Percentiles rank a stretch among this genome's conserved stretches.
phyloP scores from a whole-genome alignment of 2,329 filamentous ascomycete species.

The Monosporascus sp. region DNA sequence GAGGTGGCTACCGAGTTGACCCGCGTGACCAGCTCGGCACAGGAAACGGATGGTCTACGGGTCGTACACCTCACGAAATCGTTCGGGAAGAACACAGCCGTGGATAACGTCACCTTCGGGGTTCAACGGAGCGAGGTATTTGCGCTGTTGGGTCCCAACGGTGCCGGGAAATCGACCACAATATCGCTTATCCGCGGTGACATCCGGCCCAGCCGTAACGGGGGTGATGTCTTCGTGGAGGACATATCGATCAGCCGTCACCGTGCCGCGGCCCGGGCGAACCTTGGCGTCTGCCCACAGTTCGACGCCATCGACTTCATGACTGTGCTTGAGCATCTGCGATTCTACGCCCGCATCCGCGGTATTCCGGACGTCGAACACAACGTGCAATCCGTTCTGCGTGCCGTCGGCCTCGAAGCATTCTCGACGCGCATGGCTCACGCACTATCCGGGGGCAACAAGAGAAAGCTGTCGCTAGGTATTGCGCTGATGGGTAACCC shows the following conservation, averaged over 20 bases:
- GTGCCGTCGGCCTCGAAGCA: slow-evolving; percentile 68
- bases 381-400: slow-evolving; percentile 74
- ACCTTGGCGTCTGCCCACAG: slow-evolving; percentile 89
- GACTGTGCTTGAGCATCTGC: slow-evolving; percentile 81
- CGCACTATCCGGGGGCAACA: slow-evolving; percentile 84
- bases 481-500: slow-evolving; percentile 94
- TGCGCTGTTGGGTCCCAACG: slow-evolving; percentile 83
- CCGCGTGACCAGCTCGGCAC: slow-evolving; percentile 51
- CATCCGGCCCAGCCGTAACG: slow-evolving; percentile 61
- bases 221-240: slow-evolving; percentile 79
- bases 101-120: slow-evolving; percentile 84
- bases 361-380: slow-evolving; percentile 70
- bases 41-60: slow-evolving; percentile 60
- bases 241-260: slow-evolving; percentile 67
- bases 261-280: slow-evolving; percentile 65
- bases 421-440: slow-evolving; percentile 72
- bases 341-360: slow-evolving; percentile 80
- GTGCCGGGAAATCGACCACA: slow-evolving; percentile 85
- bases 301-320: slow-evolving; percentile 85
- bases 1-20: slow-evolving; percentile 62
- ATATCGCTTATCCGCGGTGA: slow-evolving; percentile 90
- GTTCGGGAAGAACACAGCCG: slow-evolving; percentile 70
- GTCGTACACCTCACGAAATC: slow-evolving; percentile 75
- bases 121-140: slow-evolving; percentile 79
- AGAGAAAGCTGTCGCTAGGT: slow-evolving; percentile 82